Evolutionary conservation across 2,329 filamentous ascomycete genomes (phyloP).

Genomic region (Pseudopyricularia javanii): DNA sequence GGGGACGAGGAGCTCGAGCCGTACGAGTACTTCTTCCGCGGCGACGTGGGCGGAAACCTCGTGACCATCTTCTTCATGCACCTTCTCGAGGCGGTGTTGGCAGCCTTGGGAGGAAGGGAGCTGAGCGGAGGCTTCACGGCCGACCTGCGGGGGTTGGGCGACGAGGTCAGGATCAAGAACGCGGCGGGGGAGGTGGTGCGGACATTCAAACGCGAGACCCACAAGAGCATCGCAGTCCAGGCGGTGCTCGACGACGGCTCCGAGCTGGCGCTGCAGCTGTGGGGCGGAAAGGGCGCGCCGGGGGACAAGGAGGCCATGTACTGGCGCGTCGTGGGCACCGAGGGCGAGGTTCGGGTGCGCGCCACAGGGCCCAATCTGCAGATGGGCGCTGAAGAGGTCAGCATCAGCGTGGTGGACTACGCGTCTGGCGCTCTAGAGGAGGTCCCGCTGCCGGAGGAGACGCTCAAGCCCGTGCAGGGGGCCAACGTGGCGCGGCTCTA

Average conservation of each 20-base stretch:
- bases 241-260: constrained; percentile 9
- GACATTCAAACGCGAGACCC: constrained; percentile 5
- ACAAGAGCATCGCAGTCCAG: constrained; percentile 15
- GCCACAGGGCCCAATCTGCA: constrained; percentile 14
- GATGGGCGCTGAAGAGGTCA: constrained; percentile 17
- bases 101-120: constrained; percentile 27
- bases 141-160: constrained; percentile 31
- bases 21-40: constrained; percentile 35
- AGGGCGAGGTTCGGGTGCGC: constrained; percentile 33
- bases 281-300: constrained; percentile 36
- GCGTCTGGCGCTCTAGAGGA: constrained; percentile 29
- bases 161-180: constrained; percentile 19
- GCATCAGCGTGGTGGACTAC: constrained; percentile 37
- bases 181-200: not conserved
- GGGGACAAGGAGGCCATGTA: constrained; percentile 28
- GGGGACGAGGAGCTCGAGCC: constrained; percentile 18
- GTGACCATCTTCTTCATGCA: constrained; percentile 31
- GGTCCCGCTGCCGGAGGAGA: constrained; percentile 29
- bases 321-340: constrained; percentile 39
- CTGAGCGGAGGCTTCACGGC: constrained; percentile 22
- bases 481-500: constrained; percentile 42
- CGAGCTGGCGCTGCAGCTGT: constrained; percentile 29
- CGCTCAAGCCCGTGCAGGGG: constrained; percentile 24
- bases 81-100: constrained; percentile 31
- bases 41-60: constrained; percentile 31